Conservation (phyloP, 2,329 filamentous ascomycete genomes). For the Aspergillus tamarii region DNA sequence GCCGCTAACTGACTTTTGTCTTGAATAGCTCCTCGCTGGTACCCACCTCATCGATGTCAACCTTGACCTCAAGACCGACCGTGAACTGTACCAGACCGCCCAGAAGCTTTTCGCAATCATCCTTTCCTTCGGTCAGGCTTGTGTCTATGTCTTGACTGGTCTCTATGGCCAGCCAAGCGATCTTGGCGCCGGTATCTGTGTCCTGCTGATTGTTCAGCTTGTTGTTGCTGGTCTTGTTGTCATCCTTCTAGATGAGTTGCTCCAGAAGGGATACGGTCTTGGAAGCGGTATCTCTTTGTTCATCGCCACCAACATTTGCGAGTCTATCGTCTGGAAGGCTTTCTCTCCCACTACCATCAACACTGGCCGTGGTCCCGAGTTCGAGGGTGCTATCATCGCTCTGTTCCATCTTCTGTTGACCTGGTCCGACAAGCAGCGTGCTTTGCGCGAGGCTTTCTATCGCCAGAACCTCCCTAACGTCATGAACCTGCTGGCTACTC, state of each 20-base stretch:
- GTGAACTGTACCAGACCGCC: constrained; percentile 98
- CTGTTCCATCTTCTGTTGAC: constrained; percentile 97
- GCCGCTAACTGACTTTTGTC: constrained; percentile 20
- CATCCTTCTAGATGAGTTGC: constrained; percentile 96
- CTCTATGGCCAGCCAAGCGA: constrained; percentile 97
- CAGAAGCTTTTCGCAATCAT: constrained; percentile 99
- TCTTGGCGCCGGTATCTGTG: constrained; percentile 96
- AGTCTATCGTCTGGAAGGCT: constrained; percentile 99
- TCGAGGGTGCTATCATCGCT: constrained; percentile 96
- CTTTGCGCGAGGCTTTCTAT: constrained; percentile 98
- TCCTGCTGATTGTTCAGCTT: constrained; percentile 96
- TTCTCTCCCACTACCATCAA: constrained; percentile 99
- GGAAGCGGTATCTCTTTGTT: constrained; percentile 98
- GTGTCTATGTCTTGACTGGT: constrained; percentile 96
- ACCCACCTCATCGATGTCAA: constrained; percentile 99
- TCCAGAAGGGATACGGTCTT: constrained; percentile 98
- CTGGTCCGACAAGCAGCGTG: constrained; percentile 99
- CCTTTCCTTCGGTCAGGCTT: constrained; percentile 94
- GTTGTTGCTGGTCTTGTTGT: constrained; percentile 97
- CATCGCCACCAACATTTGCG: constrained; percentile 99
- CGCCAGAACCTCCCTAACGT: constrained; percentile 99
- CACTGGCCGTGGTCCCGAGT: constrained; percentile 97
- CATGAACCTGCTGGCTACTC: constrained; percentile 95
- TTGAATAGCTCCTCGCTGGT: constrained; percentile 78
- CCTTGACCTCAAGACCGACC: constrained; percentile 99